Evolutionary conservation across 148 eudicot genomes (phyloP).

Genomic region (Diospyros kaki): DNA sequence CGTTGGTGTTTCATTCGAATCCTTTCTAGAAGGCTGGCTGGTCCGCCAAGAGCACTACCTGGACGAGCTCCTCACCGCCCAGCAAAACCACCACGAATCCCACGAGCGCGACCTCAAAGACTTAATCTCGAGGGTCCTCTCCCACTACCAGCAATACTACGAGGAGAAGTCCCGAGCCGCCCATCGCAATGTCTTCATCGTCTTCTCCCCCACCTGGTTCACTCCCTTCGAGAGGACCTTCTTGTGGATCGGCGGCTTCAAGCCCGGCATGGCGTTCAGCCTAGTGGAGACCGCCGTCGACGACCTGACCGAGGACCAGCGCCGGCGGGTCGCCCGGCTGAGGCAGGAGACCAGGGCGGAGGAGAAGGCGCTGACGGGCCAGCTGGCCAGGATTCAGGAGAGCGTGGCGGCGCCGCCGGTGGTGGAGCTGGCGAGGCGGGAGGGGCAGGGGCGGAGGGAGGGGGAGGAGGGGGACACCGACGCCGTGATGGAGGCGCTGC

Average conservation of each 20-base stretch:
- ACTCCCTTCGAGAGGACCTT: constrained; percentile 23
- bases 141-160: constrained; percentile 32
- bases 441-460: constrained; percentile 5
- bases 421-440: constrained; percentile 13
- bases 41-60: constrained; percentile 22
- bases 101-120: constrained; percentile 8
- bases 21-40: constrained; percentile 22
- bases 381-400: constrained; percentile 46
- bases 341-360: constrained; percentile 26
- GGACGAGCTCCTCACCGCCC: constrained; percentile 14
- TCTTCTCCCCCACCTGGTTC: constrained; percentile 28
- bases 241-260: constrained; percentile 35
- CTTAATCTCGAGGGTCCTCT: constrained; percentile 10
- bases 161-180: constrained; percentile 24
- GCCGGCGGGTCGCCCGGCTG: constrained; percentile 15
- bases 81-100: not conserved
- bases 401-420: constrained; percentile 33
- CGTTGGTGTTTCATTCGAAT: not conserved
- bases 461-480: constrained; percentile 8
- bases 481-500: constrained; percentile 15
- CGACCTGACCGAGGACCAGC: constrained; percentile 4
- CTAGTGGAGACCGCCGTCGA: not conserved
- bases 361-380: constrained; percentile 27
- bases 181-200: constrained; percentile 13
- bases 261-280: constrained; percentile 18